Base-by-base conservation (phyloP, 2,329 filamentous ascomycete species). In the Neonectria ditissima region DNA sequence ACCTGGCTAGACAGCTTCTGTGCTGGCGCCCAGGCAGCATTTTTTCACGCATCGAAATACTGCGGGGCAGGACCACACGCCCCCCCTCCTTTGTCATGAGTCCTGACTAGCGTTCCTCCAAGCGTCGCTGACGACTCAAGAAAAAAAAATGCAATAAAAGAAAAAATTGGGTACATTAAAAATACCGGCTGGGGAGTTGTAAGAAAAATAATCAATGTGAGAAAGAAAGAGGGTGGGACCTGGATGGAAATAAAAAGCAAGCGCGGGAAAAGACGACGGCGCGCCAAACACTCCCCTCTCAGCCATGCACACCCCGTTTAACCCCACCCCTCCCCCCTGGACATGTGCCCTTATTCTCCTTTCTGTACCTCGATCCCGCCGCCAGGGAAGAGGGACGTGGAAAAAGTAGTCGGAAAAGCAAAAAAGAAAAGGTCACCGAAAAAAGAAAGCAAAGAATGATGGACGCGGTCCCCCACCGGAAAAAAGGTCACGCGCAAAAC, bases 401-500 rank as follows among this genome's bases (percentile, higher is more conserved):
- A 51, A 59, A 48, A 59, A 53, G 32, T 24, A 59, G 18, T 34
- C 44, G 39, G 37, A 62, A 56, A 52, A 56, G 18, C 13, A 43
- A 44, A 39, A 16, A 32, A 16, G 16, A 51, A 32, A 50, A 37
- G n/a, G n/a, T n/a, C n/a, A n/a, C n/a, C n/a, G n/a, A n/a, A n/a
- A n/a, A n/a, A n/a, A n/a, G n/a, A 53, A 34, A 26, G 26, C 4
- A 4, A 26, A 26, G 24, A 53, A 34, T 18, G 26, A 34, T 41
- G 53, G 44, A 14, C 37, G 18, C 51, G 52, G n/a, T n/a, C 58
- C 58, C 44, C 59, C 59, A 48, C 59, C 54, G 30, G 30, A 55
- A 18, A 53, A 52, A 32, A 43, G 54, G 59, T 62, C 59, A 62
- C 59, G 57, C 59, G 59, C 54, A 62, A 62, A 47, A 62, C 54